Evolutionary conservation across 1,139 yeast species (phyloP).

Genomic region (Yamadazyma friedrichii): DNA sequence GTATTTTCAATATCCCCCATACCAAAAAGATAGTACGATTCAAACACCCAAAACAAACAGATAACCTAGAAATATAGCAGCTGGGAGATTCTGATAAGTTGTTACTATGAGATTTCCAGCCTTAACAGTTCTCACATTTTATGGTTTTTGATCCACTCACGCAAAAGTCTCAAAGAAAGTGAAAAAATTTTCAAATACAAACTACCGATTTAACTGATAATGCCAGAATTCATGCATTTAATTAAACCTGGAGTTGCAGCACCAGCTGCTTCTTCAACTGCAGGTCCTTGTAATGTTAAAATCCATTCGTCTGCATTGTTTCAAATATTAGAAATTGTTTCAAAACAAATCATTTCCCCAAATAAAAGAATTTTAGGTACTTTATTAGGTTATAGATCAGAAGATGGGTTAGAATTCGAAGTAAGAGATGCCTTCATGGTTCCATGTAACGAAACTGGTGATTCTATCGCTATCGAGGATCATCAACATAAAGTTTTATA

Average conservation of each 20-base stretch:
- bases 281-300: conserved; percentile 50
- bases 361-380: conserved; percentile 77
- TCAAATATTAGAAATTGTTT: conserved; percentile 56
- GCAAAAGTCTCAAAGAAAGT: background rate
- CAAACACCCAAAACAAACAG: background rate
- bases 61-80: too few relatives aligned
- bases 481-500: conserved; percentile 70
- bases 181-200: conserved; percentile 3
- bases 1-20: conserved; percentile 14
- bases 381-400: conserved; percentile 76
- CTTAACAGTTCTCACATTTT: too few relatives aligned
- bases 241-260: conserved; percentile 61
- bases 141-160: too few relatives aligned
- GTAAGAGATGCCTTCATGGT: conserved; percentile 79
- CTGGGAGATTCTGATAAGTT: too few relatives aligned
- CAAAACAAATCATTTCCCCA: conserved; percentile 42
- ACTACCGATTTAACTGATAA: background rate
- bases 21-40: too few relatives aligned
- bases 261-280: conserved; percentile 49
- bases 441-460: conserved; percentile 78
- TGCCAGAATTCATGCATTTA: conserved; percentile 45
- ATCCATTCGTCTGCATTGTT: conserved; percentile 73
- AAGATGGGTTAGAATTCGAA: conserved; percentile 79
- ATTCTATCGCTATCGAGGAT: conserved; percentile 72
- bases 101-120: too few relatives aligned